Percentiles rank a stretch among this genome's conserved stretches.
Evolutionary conservation across 768 basidiomycete genomes (phyloP).

Genomic region (Polyporus arcularius): DNA sequence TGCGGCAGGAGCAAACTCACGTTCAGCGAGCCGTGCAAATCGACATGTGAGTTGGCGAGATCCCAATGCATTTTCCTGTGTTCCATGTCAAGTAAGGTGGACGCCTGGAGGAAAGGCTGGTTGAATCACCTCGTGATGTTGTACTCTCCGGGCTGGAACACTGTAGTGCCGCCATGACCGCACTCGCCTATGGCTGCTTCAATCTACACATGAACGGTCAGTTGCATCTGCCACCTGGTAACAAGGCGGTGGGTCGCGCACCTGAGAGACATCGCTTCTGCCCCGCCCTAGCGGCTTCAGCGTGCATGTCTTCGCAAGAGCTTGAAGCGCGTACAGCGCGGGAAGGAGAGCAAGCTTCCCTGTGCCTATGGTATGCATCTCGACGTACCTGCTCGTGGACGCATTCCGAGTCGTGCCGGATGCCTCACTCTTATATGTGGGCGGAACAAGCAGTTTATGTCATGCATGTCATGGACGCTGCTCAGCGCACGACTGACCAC

Average conservation of each 20-base stretch:
- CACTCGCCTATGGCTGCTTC: constrained; percentile 50
- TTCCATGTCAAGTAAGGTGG: too few species aligned
- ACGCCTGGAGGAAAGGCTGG: neutral
- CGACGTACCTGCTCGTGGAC: neutral
- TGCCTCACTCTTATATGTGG: constrained; percentile 5
- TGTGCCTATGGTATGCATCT: neutral
- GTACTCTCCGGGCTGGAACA: constrained; percentile 46
- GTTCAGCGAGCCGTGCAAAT: constrained; percentile 44
- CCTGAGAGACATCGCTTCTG: constrained; percentile 28
- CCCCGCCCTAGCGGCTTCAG: constrained; percentile 25
- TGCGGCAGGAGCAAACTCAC: constrained; percentile 30
- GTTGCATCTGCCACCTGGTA: neutral
- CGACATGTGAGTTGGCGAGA: constrained; percentile 42
- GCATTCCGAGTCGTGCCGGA: neutral
- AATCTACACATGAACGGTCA: constrained; percentile 34
- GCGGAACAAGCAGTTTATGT: neutral
- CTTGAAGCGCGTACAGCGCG: neutral
- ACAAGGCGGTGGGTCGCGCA: neutral
- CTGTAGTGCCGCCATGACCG: constrained; percentile 47
- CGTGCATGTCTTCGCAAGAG: constrained; percentile 20
- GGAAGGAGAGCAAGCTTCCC: neutral
- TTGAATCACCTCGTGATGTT: constrained; percentile 50
- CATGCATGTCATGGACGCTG: neutral
- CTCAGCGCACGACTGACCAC: neutral
- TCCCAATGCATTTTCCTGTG: constrained; percentile 57